Conservation (phyloP, 164 flowering plant genomes). For the Tinospora cordifolia region DNA sequence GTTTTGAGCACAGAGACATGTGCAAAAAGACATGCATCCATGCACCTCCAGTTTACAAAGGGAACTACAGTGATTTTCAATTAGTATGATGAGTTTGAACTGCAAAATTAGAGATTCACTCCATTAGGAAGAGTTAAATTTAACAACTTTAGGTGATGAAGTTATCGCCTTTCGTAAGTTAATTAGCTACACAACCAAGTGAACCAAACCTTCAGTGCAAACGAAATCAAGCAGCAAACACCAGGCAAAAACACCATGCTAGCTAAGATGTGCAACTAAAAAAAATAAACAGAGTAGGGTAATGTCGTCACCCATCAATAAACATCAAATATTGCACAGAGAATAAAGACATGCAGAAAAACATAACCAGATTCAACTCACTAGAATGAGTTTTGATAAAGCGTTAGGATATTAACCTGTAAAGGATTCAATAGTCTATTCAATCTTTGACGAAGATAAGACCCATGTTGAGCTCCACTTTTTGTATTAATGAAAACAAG, state of each 20-base stretch:
- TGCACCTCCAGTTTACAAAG: no score
- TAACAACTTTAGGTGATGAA: neutral
- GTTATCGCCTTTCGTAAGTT: neutral
- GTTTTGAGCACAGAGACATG: no score
- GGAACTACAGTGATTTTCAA: no score
- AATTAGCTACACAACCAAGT: neutral
- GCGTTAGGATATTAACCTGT: slow-evolving; percentile 40
- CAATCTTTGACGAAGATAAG: slow-evolving; percentile 43
- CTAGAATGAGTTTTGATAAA: neutral
- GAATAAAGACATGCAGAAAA: neutral
- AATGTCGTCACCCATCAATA: neutral
- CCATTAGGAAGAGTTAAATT: neutral
- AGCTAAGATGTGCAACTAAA: neutral
- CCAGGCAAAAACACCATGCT: neutral
- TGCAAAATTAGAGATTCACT: neutral
- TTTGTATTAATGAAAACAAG: slow-evolving; percentile 66
- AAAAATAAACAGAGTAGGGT: neutral
- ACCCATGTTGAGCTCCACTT: slow-evolving; percentile 72
- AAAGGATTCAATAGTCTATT: slow-evolving; percentile 69
- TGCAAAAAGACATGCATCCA: no score
- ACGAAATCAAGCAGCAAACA: neutral
- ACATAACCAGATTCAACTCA: neutral
- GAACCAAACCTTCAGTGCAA: neutral
- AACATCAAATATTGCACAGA: neutral
- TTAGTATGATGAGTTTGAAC: neutral